phyloP scores from a whole-genome alignment of 2,329 filamentous ascomycete genomes.

The Dryadomyces quercus-mongolicae region DNA sequence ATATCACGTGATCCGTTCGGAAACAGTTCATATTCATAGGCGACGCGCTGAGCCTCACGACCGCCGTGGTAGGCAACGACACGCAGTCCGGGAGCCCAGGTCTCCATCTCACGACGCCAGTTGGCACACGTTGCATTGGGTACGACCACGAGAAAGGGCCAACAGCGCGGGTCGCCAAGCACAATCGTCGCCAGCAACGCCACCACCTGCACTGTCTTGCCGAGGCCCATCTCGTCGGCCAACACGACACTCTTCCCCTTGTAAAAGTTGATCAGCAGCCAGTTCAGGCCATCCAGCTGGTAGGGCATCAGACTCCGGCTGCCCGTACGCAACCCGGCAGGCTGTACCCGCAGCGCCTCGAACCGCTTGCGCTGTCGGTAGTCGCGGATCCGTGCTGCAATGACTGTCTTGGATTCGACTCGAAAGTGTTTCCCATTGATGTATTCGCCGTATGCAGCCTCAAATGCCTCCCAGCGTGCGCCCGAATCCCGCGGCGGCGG shows the following conservation, averaged over 20 bases:
- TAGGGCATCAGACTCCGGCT: conserved; percentile 71
- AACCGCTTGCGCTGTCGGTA: conserved; percentile 54
- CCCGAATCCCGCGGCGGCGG: conserved; percentile 55
- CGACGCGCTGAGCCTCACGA: conserved; percentile 59
- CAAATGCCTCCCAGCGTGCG: conserved; percentile 67
- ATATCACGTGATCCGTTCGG: conserved; percentile 53
- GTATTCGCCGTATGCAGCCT: conserved; percentile 75
- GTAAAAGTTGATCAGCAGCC: conserved; percentile 87
- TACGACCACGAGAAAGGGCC: conserved; percentile 85
- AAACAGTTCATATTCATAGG: conserved; percentile 77
- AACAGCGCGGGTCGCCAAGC: conserved; percentile 58
- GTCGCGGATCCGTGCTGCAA: conserved; percentile 57
- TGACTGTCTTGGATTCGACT: conserved; percentile 38
- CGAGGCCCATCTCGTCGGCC: conserved; percentile 95
- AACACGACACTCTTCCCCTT: conserved; percentile 74
- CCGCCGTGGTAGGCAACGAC: conserved; percentile 92
- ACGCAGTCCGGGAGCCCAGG: conserved; percentile 75
- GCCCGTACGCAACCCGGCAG: conserved; percentile 51
- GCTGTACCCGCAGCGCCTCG: conserved; percentile 58
- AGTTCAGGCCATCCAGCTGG: conserved; percentile 86
- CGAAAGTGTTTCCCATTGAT: conserved; percentile 64
- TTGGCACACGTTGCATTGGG: conserved; percentile 96
- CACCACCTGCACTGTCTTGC: conserved; percentile 92
- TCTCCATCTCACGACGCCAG: conserved; percentile 91
- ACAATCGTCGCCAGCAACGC: conserved; percentile 65